Evolutionary conservation across 495 filamentous ascomycete species (phyloP), one percentile per base, ranked within the genome.

Genomic region (Penicillium cataractarum): DNA sequence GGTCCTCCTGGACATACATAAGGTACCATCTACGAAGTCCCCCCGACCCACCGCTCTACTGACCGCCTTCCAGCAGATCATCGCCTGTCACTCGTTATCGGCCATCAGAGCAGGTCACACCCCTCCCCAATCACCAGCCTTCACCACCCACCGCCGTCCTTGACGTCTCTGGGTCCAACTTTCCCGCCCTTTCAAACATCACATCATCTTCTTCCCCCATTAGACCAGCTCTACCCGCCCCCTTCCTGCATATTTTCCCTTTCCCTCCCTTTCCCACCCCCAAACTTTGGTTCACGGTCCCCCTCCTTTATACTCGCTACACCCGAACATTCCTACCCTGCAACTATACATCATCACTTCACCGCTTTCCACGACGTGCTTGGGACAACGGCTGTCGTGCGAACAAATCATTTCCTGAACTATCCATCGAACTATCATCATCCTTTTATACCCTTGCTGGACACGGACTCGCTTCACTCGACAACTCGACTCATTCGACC

Each of bases 41-140:
- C 32, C 39, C 8, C 24, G 52, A 63, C 55, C 55, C 24, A 58
- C 75, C 74, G 71, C 72, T 69, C 74, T 71, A 56, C 74, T 74
- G 70, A 77, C 75, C 74, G 72, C 72, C 72, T 72, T 67, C 13
- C 13, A 64, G 50, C 48, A 55, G 58, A 67, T 70, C 69, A 67
- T 55, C 68, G 57, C 60, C 61, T 63, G 64, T 68, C 69, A 69
- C 64, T 76, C 69, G 71, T 76, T 77, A 75, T 76, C 76, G 70
- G 29, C 29, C 49, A 35, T 54, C 51, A 22, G 54, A n/a, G 37
- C 49, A 53, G 70, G 76, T 77, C 75, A 77, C 72, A 58, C 72
- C 67, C 65, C 29, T 58, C 57, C 48, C 35, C 62, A 61, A 65
- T 67, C 68, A 63, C 65, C 46, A 27, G 13, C 40, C 27, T 49